Evolutionary conservation across 2,329 filamentous ascomycete species (phyloP).

Genomic region (Phialophora tarda): DNA sequence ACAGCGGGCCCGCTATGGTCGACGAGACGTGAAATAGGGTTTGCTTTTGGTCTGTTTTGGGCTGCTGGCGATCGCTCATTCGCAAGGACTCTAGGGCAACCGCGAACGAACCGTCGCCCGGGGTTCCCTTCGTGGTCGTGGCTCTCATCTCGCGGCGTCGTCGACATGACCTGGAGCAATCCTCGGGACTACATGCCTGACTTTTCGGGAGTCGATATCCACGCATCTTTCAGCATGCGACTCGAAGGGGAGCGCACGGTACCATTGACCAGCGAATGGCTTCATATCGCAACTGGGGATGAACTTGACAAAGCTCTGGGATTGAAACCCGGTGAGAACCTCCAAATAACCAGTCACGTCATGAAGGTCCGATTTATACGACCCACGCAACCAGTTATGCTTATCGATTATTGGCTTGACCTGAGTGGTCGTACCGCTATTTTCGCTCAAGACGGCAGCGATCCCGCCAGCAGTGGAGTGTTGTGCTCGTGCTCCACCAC

Average conservation of each 20-base stretch:
- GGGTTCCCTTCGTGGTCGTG: conserved; percentile 15
- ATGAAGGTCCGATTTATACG: conserved; percentile 7
- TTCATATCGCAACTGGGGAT: background rate
- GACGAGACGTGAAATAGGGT: conserved; percentile 1
- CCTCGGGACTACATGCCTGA: conserved; percentile 2
- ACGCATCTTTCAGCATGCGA: background rate
- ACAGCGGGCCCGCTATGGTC: background rate
- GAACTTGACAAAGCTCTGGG: background rate
- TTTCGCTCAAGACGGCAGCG: background rate
- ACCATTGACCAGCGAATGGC: conserved; percentile 1
- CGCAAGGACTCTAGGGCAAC: background rate
- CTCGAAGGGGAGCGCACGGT: background rate
- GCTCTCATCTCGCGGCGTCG: conserved; percentile 14
- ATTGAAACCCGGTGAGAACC: background rate
- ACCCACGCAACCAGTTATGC: conserved; percentile 11
- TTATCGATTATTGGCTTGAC: conserved; percentile 9
- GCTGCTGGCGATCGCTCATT: conserved; percentile 5
- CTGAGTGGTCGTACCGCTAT: background rate
- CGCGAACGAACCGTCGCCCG: conserved; percentile 9
- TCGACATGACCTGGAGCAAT: conserved; percentile 18
- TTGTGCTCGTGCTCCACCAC: background rate
- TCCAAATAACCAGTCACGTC: conserved; percentile 9
- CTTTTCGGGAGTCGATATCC: conserved; percentile 6
- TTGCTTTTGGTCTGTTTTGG: conserved; percentile 10
- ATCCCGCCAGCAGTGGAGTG: background rate